Evolutionary conservation across 495 filamentous ascomycete species (phyloP).

Genomic region (Hapsidospora chrysogenum): DNA sequence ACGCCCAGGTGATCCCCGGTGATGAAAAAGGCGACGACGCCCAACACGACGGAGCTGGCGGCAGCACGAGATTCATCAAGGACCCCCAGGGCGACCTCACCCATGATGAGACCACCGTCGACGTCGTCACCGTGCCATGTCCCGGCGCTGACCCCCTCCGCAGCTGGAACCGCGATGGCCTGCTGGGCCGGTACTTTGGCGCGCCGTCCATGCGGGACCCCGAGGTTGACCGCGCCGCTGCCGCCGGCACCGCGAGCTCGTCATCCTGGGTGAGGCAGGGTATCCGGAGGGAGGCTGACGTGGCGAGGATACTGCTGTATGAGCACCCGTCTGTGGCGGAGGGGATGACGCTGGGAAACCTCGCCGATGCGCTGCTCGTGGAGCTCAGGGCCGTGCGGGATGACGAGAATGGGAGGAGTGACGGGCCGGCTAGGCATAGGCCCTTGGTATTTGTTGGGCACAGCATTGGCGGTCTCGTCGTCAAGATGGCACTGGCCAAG

Average conservation of each 20-base stretch:
- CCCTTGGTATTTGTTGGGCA: conserved; percentile 50
- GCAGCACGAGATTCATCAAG: neutral
- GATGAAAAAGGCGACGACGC: too few species aligned
- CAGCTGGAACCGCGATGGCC: conserved; percentile 22
- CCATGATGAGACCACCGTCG: conserved; percentile 27
- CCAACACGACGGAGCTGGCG: neutral
- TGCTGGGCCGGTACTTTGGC: conserved; percentile 17
- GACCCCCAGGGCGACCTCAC: neutral
- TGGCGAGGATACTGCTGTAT: conserved; percentile 36
- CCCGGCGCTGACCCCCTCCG: conserved; percentile 25
- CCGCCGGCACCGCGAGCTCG: conserved; percentile 11
- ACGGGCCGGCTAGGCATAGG: conserved; percentile 11
- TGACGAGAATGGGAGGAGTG: too few species aligned
- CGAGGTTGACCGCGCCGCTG: conserved; percentile 11
- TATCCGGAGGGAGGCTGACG: conserved; percentile 17
- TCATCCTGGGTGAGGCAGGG: conserved; percentile 25
- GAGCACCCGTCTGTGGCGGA: conserved; percentile 33
- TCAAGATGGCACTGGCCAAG: conserved; percentile 36
- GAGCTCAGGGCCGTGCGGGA: conserved; percentile 1
- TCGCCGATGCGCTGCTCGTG: conserved; percentile 34
- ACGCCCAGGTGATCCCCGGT: too few species aligned
- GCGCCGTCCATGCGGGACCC: conserved; percentile 8
- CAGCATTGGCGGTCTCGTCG: conserved; percentile 46
- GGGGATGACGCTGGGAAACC: conserved; percentile 26
- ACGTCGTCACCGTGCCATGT: conserved; percentile 28